Base-by-base conservation (phyloP, 2,329 filamentous ascomycete genomes). In the Arthrocladium fulminans region DNA sequence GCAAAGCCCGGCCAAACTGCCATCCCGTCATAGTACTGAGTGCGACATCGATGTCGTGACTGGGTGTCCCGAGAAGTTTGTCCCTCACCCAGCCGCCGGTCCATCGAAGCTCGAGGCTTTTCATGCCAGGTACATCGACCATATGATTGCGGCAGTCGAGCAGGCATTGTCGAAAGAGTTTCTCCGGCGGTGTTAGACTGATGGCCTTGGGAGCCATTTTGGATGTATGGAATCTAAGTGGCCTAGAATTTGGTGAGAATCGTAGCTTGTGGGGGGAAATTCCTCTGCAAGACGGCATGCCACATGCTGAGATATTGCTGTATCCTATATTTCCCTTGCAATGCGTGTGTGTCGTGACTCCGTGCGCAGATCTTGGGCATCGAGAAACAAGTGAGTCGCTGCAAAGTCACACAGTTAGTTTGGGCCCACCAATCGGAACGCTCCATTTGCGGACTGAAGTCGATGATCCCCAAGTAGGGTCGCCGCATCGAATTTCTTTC, bases 21-120 rank as follows among this genome's bases (percentile, higher is more conserved):
- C 66, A 66, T 13, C 72, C 71, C 1, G 70, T 73, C 70, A 74
- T 73, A 15, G 61, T 70, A 55, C 68, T 70, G 41, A 74, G 71
- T 12, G 65, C 69, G 30, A 73, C 68, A 52, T 74, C 71, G 42
- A 74, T 72, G 51, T 74, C 71, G 53, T 71, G 64, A 50, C 70
- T 73, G 15, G 61, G 61, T 2, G 67, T 58, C 4, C 71, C 71
- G 4, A 73, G 62, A 20, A 74, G 56, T 58, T 73, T 73, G 60
- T 74, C 71, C 35, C 71, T 64, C 32, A 74, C 71, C 71, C 71
- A 74, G 23, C 71, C 71, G 25, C 71, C 71, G 22, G 70, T 72
- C 46, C 72, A 73, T 8, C 72, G 64, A 19, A 74, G 57, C 9
- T 70, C 63, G 3, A 70, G 66, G n/a, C 49, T 48, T 23, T 54